Conservation (phyloP, 768 basidiomycete species). For the Peribolospora kevripleyi region DNA sequence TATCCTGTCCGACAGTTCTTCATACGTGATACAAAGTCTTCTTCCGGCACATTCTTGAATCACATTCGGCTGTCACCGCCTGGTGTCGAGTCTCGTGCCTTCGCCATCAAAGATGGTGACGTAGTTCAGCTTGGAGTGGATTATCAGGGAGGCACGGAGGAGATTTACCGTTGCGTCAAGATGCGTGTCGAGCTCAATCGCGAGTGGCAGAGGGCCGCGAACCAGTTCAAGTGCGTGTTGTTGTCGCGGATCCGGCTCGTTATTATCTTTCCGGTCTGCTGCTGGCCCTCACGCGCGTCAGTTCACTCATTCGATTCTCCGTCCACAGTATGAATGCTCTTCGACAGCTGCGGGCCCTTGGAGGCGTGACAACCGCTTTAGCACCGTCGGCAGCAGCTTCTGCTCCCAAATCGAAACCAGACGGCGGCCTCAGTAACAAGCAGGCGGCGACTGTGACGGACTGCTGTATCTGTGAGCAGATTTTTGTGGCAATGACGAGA, state of each 20-base stretch:
- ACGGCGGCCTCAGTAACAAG: not conserved
- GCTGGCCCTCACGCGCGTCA: constrained; percentile 1
- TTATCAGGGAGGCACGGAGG: constrained; percentile 90
- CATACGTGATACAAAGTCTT: constrained; percentile 71
- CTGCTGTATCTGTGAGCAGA: constrained; percentile 67
- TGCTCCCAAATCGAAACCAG: not conserved
- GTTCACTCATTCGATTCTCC: not conserved
- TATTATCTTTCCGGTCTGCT: not conserved
- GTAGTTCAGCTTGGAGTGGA: constrained; percentile 86
- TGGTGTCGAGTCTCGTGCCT: constrained; percentile 51
- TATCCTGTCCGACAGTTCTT: constrained; percentile 32
- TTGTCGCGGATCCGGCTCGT: not conserved
- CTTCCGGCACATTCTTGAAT: constrained; percentile 83
- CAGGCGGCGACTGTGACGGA: constrained; percentile 26
- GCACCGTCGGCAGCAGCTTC: constrained; percentile 3
- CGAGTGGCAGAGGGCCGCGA: constrained; percentile 70
- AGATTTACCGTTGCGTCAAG: constrained; percentile 92
- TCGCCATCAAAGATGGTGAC: constrained; percentile 71
- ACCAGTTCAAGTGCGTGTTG: constrained; percentile 61
- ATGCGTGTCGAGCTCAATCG: constrained; percentile 71
- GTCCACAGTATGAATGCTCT: constrained; percentile 30
- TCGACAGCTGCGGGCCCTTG: constrained; percentile 39
- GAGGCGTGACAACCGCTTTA: constrained; percentile 13
- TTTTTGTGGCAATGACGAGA: not conserved
- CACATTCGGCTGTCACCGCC: constrained; percentile 71